Evolutionary conservation across 2,329 filamentous ascomycete genomes (phyloP).

Genomic region (Botrytis byssoidea): DNA sequence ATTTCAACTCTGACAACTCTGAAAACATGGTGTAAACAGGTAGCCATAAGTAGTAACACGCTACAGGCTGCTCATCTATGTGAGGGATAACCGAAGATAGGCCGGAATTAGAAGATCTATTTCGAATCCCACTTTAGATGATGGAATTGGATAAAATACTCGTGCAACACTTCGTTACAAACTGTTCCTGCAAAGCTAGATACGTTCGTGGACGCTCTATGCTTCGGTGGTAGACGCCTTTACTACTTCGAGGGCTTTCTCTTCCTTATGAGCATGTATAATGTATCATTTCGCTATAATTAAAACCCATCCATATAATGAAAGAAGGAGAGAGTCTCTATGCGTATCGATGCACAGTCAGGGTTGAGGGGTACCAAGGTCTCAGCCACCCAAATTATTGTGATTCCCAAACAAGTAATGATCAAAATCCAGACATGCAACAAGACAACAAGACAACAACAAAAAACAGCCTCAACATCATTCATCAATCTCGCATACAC

Average conservation of each 20-base stretch:
- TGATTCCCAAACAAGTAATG: constrained; percentile 16
- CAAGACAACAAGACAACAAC: background rate
- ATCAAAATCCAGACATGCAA: constrained; percentile 19
- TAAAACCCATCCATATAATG: background rate
- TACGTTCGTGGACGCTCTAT: background rate
- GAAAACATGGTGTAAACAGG: background rate
- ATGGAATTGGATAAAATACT: background rate
- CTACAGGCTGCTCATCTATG: background rate
- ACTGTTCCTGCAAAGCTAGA: background rate
- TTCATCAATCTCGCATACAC: background rate
- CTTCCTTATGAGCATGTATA: background rate
- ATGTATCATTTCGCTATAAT: background rate
- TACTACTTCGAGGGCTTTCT: background rate
- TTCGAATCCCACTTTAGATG: background rate
- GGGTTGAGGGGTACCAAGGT: background rate
- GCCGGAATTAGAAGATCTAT: background rate
- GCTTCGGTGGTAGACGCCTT: background rate
- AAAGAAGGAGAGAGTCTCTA: background rate
- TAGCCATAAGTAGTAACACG: background rate
- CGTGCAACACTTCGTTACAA: background rate
- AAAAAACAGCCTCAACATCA: background rate
- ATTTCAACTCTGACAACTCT: too few relatives aligned
- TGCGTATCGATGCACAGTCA: background rate
- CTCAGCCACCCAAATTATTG: background rate
- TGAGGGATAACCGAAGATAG: background rate